These are phyloP conservation scores for Trifolium dubium DNA, from an alignment of 306 rosid genomes.

Conservation along the genomic window DNA sequence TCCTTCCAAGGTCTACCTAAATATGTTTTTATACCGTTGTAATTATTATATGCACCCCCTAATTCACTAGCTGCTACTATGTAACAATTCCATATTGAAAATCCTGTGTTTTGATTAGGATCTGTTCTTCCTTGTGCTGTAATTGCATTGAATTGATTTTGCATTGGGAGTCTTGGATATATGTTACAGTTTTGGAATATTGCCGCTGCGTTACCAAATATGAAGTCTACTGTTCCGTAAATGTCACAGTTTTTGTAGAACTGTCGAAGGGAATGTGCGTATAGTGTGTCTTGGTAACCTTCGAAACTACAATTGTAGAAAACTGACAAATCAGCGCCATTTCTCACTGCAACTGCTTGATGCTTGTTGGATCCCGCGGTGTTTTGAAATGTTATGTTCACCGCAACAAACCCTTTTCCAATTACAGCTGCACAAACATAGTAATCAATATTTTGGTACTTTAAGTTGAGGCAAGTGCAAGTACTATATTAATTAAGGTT, in stretches of 20 bases:
- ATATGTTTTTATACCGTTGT: slow-evolving; percentile 39
- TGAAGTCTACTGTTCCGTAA: slow-evolving; percentile 66
- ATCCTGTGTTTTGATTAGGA: slow-evolving; percentile 66
- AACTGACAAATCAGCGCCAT: slow-evolving; percentile 55
- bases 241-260: slow-evolving; percentile 64
- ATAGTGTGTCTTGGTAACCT: slow-evolving; percentile 67
- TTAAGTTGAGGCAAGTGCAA: neutral
- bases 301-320: slow-evolving; percentile 63
- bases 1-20: slow-evolving; percentile 70
- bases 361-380: slow-evolving; percentile 57
- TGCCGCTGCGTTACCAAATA: slow-evolving; percentile 65
- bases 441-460: neutral
- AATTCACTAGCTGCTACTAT: slow-evolving; percentile 46
- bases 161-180: slow-evolving; percentile 49
- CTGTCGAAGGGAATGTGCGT: slow-evolving; percentile 56
- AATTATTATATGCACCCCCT: slow-evolving; percentile 17
- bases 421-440: slow-evolving; percentile 46
- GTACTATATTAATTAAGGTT: neutral
- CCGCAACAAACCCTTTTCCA: slow-evolving; percentile 62
- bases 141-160: slow-evolving; percentile 58
- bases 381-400: slow-evolving; percentile 62
- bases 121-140: slow-evolving; percentile 61
- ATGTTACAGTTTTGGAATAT: slow-evolving; percentile 57
- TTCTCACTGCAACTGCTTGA: slow-evolving; percentile 64
- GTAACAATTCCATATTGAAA: slow-evolving; percentile 51